These are phyloP conservation scores for Raffaelea ambrosiae DNA, from an alignment of 2,329 filamentous ascomycete species.

Conservation along the genomic window DNA sequence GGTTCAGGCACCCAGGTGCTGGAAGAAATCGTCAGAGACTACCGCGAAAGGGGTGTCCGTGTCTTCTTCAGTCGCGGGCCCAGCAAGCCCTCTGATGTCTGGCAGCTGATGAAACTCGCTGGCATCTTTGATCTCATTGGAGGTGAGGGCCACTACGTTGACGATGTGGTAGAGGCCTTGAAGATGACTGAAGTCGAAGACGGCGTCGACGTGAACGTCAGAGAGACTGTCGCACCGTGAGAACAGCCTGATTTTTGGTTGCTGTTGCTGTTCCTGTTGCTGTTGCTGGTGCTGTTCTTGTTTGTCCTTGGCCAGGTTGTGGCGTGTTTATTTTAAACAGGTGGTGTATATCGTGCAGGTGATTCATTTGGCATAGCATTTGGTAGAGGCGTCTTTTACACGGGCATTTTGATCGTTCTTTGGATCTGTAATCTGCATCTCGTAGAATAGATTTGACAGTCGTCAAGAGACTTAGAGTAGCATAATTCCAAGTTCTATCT, in stretches of 20 bases:
- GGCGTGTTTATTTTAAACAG: too few species aligned
- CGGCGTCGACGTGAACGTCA: conserved; percentile 9
- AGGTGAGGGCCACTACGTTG: conserved; percentile 69
- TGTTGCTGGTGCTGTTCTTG: neutral
- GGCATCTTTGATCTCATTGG: conserved; percentile 82
- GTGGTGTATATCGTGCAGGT: too few species aligned
- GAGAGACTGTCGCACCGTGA: neutral
- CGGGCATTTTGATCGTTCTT: neutral
- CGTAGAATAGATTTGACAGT: too few species aligned
- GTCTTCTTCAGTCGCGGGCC: conserved; percentile 64
- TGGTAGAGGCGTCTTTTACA: too few species aligned
- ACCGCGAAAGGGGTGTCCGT: conserved; percentile 65
- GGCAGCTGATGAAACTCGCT: conserved; percentile 63
- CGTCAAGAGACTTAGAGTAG: too few species aligned
- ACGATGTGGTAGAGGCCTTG: conserved; percentile 76
- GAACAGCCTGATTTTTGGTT: neutral
- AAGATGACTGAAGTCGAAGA: conserved; percentile 69
- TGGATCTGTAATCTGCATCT: neutral
- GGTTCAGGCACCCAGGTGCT: conserved; percentile 89
- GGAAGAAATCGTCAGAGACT: conserved; percentile 75
- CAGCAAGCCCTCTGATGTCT: conserved; percentile 46
- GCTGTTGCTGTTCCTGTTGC: neutral
- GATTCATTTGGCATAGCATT: too few species aligned
- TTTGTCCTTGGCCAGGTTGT: neutral
- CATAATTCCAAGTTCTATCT: too few species aligned